Evolutionary conservation across 2,329 filamentous ascomycete species (phyloP).

Genomic region (Aulographum hederae): DNA sequence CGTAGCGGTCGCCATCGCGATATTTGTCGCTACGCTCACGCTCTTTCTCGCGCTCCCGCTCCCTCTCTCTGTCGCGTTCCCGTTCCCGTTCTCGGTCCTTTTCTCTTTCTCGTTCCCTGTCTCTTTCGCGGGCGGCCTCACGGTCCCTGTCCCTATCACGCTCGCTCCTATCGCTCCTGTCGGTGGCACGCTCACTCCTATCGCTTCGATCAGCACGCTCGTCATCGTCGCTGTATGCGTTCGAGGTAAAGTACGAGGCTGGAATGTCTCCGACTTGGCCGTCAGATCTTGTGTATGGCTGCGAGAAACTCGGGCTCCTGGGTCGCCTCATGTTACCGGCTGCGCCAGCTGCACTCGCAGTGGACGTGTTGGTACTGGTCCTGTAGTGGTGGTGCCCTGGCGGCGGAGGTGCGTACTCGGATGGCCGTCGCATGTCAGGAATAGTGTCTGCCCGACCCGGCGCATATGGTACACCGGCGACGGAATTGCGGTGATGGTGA

Average conservation of each 20-base stretch:
- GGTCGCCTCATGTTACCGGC: not conserved
- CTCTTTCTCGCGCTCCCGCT: not conserved
- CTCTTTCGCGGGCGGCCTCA: constrained; percentile 3
- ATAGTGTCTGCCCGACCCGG: too few species aligned
- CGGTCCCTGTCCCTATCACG: constrained; percentile 4
- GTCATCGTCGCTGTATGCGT: constrained; percentile 1
- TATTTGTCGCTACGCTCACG: not conserved
- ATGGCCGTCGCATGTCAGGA: too few species aligned
- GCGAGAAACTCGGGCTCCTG: constrained; percentile 1
- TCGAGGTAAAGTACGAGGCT: constrained; percentile 1
- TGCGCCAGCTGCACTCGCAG: not conserved
- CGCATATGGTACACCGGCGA: too few species aligned
- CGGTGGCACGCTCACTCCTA: too few species aligned
- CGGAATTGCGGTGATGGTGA: not conserved
- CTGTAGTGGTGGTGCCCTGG: not conserved
- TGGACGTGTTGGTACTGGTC: not conserved
- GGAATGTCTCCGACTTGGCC: not conserved
- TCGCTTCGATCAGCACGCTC: constrained; percentile 2
- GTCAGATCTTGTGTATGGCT: not conserved
- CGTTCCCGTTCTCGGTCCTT: constrained; percentile 2
- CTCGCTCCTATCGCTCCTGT: constrained; percentile 2
- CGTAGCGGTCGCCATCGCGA: not conserved
- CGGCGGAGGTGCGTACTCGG: not conserved
- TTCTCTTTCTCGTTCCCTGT: constrained; percentile 3
- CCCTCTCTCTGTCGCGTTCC: not conserved